These are phyloP conservation scores for Fusarium sp. DNA, from an alignment of 2,329 filamentous ascomycete species.

Conservation along the genomic window DNA sequence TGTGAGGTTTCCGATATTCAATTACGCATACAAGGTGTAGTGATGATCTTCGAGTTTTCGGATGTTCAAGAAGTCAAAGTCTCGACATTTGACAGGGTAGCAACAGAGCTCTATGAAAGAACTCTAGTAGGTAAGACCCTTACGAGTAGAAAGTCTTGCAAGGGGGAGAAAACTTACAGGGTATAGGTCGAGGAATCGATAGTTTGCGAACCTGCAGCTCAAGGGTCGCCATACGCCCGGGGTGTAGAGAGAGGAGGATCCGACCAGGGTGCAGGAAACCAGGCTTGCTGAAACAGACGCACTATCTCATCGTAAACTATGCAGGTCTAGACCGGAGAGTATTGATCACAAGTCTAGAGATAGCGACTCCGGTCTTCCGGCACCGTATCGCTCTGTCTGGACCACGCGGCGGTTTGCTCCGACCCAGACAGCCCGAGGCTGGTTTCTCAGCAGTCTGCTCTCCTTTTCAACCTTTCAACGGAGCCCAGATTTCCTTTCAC, in stretches of 20 bases:
- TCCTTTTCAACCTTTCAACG: accelerated
- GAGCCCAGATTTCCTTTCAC: accelerated
- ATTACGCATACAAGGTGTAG: not conserved
- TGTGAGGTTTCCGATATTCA: no score
- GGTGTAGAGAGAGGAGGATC: not conserved
- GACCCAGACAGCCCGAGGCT: accelerated
- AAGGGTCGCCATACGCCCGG: not conserved
- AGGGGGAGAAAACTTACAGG: accelerated
- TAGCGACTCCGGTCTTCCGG: accelerated
- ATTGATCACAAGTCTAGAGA: not conserved
- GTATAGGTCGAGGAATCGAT: not conserved
- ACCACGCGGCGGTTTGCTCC: not conserved
- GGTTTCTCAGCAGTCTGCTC: not conserved
- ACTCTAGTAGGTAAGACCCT: not conserved
- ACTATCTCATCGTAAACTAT: not conserved
- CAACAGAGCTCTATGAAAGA: accelerated
- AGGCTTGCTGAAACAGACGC: not conserved
- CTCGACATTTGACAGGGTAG: no score
- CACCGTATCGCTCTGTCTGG: not conserved
- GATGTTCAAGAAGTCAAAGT: not conserved
- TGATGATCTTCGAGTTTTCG: not conserved
- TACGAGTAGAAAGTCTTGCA: not conserved
- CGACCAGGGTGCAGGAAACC: not conserved
- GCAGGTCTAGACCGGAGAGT: not conserved
- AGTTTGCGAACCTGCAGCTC: not conserved